Conservation (phyloP, 495 filamentous ascomycete genomes). For the Aspergillus bridgeri region DNA sequence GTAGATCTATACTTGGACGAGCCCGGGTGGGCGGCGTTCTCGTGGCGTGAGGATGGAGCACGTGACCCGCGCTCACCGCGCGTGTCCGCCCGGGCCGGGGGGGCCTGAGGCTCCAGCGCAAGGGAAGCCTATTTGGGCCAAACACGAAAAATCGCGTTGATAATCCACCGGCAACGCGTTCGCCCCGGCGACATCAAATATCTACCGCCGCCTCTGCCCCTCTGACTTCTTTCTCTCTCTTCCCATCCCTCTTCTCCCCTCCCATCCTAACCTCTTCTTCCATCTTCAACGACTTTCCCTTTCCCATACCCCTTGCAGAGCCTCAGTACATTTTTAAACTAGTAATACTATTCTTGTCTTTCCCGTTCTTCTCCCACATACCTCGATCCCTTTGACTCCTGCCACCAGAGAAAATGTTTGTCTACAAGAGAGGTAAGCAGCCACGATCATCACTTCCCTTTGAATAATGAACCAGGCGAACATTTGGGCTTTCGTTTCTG, state of each 20-base stretch:
- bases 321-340: constrained; percentile 9
- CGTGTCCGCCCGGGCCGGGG: constrained; percentile 4
- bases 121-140: constrained; percentile 30
- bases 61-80: constrained; percentile 6
- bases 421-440: constrained; percentile 66
- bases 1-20: not conserved
- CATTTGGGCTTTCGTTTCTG: not conserved
- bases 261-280: constrained; percentile 16
- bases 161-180: constrained; percentile 34
- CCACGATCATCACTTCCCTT: not conserved
- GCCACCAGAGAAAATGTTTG: constrained; percentile 52
- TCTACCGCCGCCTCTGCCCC: constrained; percentile 32
- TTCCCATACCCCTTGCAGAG: constrained; percentile 14
- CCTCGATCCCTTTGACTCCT: constrained; percentile 7
- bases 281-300: constrained; percentile 5
- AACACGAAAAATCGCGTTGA: constrained; percentile 43
- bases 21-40: not conserved
- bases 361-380: constrained; percentile 10
- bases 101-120: constrained; percentile 2
- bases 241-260: constrained; percentile 17
- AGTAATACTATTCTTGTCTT: constrained; percentile 15
- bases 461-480: not conserved
- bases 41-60: constrained; percentile 1
- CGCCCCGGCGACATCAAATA: constrained; percentile 38
- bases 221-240: constrained; percentile 33